phyloP scores from a whole-genome alignment of 768 basidiomycete species.

The Flagelloscypha sp. region DNA sequence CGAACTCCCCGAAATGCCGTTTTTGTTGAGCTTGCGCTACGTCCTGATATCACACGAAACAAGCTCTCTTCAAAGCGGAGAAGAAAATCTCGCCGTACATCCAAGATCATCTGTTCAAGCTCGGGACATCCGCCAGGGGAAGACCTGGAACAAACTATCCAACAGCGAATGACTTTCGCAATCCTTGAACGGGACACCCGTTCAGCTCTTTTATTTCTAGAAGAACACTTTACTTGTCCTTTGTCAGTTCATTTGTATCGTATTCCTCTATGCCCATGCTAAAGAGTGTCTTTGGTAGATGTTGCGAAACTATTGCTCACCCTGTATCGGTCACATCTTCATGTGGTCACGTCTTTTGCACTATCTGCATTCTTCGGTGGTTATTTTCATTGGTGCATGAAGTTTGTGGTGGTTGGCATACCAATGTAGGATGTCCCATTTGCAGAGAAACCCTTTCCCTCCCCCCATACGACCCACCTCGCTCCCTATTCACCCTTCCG shows the following conservation, averaged over 20 bases:
- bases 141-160: too few species aligned
- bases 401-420: slow-evolving; percentile 60
- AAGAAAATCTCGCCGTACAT: slow-evolving; percentile 30
- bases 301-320: slow-evolving; percentile 57
- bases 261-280: slow-evolving; percentile 5
- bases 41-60: slow-evolving; percentile 29
- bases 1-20: too few species aligned
- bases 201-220: slow-evolving; percentile 41
- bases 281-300: slow-evolving; percentile 28
- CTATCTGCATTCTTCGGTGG: slow-evolving; percentile 59
- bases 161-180: slow-evolving; percentile 35
- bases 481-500: slow-evolving; percentile 43
- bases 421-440: slow-evolving; percentile 58
- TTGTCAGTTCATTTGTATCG: slow-evolving; percentile 32
- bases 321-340: slow-evolving; percentile 48
- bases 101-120: too few species aligned
- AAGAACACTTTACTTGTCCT: slow-evolving; percentile 58
- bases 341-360: slow-evolving; percentile 66
- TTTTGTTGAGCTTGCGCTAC: too few species aligned
- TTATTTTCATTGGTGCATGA: slow-evolving; percentile 60
- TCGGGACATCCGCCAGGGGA: too few species aligned
- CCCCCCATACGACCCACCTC: slow-evolving; percentile 45
- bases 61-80: slow-evolving; percentile 26
- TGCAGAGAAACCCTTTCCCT: slow-evolving; percentile 48
- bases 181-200: slow-evolving; percentile 33